Conservation (phyloP, 1,284 basidiomycete genomes). For the Tilletia caries region DNA sequence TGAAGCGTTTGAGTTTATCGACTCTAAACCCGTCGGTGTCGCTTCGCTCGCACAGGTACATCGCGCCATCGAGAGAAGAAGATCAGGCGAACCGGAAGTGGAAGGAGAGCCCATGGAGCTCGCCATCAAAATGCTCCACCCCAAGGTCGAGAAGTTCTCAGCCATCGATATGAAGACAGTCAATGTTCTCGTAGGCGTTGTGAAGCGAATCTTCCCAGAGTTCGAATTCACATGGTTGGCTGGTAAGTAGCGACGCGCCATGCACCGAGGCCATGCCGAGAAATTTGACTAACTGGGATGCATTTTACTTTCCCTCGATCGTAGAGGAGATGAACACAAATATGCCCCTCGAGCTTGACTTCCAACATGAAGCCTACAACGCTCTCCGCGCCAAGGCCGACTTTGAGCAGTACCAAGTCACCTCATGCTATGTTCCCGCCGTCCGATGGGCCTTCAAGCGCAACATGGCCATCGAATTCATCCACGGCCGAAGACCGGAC, state of each 20-base stretch:
- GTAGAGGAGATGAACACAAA: conserved; percentile 59
- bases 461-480: conserved; percentile 88
- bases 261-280: neutral
- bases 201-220: conserved; percentile 75
- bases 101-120: conserved; percentile 59
- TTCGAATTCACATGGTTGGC: conserved; percentile 90
- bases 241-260: conserved; percentile 31
- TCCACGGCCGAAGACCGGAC: conserved; percentile 82
- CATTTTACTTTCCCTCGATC: conserved; percentile 13
- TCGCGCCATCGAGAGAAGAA: conserved; percentile 68
- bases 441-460: conserved; percentile 78
- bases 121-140: conserved; percentile 98
- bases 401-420: conserved; percentile 60
- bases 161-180: conserved; percentile 72
- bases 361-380: conserved; percentile 81
- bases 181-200: conserved; percentile 64
- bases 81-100: conserved; percentile 58
- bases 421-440: conserved; percentile 81
- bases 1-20: conserved; percentile 66
- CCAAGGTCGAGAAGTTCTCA: conserved; percentile 86
- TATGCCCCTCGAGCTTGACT: conserved; percentile 92
- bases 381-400: conserved; percentile 69
- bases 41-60: conserved; percentile 94
- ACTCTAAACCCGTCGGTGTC: conserved; percentile 86
- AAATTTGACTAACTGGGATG: no score